Evolutionary conservation across 805 yeast species (phyloP).

Genomic region (Schwanniomyces occidentalis): DNA sequence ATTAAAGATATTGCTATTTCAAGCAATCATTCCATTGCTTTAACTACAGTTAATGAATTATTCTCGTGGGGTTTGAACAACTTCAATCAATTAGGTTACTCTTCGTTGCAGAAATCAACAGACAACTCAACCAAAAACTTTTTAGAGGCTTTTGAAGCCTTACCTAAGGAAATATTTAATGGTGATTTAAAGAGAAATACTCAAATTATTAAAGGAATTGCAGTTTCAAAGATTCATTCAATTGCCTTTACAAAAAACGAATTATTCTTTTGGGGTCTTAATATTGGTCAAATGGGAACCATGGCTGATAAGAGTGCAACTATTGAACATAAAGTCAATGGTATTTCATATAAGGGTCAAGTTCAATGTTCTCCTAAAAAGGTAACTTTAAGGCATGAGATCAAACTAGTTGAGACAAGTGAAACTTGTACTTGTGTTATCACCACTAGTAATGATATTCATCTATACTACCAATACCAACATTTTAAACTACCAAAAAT

Average conservation of each 20-base stretch:
- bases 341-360: conserved; percentile 35
- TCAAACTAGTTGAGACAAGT: conserved; percentile 60
- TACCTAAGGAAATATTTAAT: conserved; percentile 40
- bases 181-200: conserved; percentile 44
- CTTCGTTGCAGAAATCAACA: conserved; percentile 15
- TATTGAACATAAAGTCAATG: conserved; percentile 27
- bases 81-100: conserved; percentile 62
- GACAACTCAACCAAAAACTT: conserved; percentile 16
- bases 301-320: conserved; percentile 12
- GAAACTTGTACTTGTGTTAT: conserved; percentile 72
- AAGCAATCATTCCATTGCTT: conserved; percentile 65
- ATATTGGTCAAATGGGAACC: conserved; percentile 79
- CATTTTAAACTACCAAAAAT: conserved; percentile 50
- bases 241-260: conserved; percentile 53
- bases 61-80: conserved; percentile 81
- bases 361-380: conserved; percentile 40
- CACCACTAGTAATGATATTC: conserved; percentile 57
- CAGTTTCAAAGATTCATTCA: conserved; percentile 71
- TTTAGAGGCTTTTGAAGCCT: conserved; percentile 29
- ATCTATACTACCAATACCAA: conserved; percentile 57
- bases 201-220: conserved; percentile 40
- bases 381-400: conserved; percentile 46
- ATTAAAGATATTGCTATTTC: conserved; percentile 48
- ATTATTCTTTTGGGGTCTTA: conserved; percentile 72
- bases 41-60: conserved; percentile 53